These are phyloP conservation scores for Cryptococcus deneoformans DNA, from an alignment of 1,284 basidiomycete species.

Conservation along the genomic window DNA sequence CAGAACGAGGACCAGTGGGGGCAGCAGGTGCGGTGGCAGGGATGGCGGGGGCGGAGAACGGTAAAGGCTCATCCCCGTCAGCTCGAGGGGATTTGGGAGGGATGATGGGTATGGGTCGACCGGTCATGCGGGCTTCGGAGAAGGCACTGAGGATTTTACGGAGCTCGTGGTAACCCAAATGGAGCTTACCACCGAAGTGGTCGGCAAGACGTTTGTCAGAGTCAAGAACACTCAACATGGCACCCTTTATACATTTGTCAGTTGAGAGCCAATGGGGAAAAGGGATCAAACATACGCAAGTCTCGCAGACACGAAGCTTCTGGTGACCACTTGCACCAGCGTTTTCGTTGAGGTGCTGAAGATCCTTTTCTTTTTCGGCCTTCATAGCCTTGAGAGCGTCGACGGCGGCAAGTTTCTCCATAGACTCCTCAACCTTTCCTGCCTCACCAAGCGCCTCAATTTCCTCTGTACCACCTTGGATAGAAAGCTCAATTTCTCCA, in stretches of 20 bases:
- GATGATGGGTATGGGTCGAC: slow-evolving; percentile 52
- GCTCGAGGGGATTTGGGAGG: slow-evolving; percentile 53
- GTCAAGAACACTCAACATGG: slow-evolving; percentile 95
- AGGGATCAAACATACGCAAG: slow-evolving; percentile 61
- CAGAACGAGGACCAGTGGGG: slow-evolving; percentile 7
- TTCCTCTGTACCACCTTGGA: slow-evolving; percentile 97
- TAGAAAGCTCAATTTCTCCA: slow-evolving; percentile 97
- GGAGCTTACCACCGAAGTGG: slow-evolving; percentile 99
- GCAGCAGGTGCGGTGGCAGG: slow-evolving; percentile 23
- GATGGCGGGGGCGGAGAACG: slow-evolving; percentile 13
- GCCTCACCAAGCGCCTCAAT: slow-evolving; percentile 95
- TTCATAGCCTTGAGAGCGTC: slow-evolving; percentile 98
- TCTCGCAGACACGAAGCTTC: slow-evolving; percentile 98
- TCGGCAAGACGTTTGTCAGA: slow-evolving; percentile 98
- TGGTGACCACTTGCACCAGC: slow-evolving; percentile 99
- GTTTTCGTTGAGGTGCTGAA: slow-evolving; percentile 95
- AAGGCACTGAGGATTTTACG: slow-evolving; percentile 89
- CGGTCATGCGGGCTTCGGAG: slow-evolving; percentile 80
- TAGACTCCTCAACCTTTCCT: slow-evolving; percentile 97
- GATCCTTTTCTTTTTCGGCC: slow-evolving; percentile 92
- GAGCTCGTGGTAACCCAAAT: slow-evolving; percentile 96
- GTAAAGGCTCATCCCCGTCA: neutral
- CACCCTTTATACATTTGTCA: slow-evolving; percentile 52
- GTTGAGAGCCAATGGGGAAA: neutral
- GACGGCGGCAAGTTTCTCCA: slow-evolving; percentile 95